Percentiles rank a stretch among this genome's conserved stretches.
Conservation (phyloP, 2,329 filamentous ascomycete genomes). For the Ophiocordyceps camponoti-floridani region DNA sequence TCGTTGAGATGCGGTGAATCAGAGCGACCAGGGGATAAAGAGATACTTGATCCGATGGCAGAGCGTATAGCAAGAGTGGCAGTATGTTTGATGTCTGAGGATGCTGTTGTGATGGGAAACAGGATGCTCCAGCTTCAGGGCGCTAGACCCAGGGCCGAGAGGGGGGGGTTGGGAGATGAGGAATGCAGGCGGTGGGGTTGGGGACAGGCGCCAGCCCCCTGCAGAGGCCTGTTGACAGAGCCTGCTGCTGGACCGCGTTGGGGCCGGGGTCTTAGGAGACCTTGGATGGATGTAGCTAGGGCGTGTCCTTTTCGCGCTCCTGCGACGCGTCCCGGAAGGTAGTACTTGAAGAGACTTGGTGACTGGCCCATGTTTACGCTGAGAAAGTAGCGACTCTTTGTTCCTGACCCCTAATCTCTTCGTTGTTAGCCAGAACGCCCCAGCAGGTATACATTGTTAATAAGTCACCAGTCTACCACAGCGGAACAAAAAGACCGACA, state of each 20-base stretch:
- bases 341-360: not conserved
- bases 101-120: constrained; percentile 4
- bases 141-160: constrained; percentile 4
- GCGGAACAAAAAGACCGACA: too few relatives aligned
- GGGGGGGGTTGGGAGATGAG: constrained; percentile 6
- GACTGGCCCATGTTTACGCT: not conserved
- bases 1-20: not conserved
- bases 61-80: not conserved
- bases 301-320: constrained; percentile 14
- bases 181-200: constrained; percentile 2
- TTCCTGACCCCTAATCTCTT: not conserved
- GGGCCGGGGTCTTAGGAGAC: not conserved
- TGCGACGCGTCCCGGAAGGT: not conserved
- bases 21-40: not conserved
- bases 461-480: too few relatives aligned
- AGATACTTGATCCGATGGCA: not conserved
- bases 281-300: not conserved
- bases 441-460: too few relatives aligned
- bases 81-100: constrained; percentile 1
- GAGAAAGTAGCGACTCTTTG: not conserved
- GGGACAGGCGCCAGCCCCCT: constrained; percentile 7
- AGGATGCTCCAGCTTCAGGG: constrained; percentile 3
- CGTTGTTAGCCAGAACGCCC: too few relatives aligned
- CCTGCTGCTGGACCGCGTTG: not conserved
- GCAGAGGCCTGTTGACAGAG: not conserved